Evolutionary conservation across 2,329 filamentous ascomycete species (phyloP).

Genomic region (Ascochyta koolunga): DNA sequence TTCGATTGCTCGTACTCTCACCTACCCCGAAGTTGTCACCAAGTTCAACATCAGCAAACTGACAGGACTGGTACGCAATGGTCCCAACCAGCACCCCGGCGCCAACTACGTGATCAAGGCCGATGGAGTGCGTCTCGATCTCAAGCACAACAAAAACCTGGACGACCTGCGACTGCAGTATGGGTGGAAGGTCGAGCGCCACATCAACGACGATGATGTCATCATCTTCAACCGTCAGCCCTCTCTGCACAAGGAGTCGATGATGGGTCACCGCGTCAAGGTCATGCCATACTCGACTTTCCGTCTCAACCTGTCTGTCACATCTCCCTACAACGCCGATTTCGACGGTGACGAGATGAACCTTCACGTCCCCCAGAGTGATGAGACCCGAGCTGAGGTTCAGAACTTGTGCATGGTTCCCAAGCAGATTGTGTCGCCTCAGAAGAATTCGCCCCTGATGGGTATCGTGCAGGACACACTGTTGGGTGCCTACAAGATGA

Average conservation of each 20-base stretch:
- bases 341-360: conserved; percentile 99
- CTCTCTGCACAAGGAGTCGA: conserved; percentile 98
- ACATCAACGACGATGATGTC: conserved; percentile 93
- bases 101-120: conserved; percentile 96
- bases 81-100: conserved; percentile 92
- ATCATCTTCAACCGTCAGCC: conserved; percentile 99
- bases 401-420: conserved; percentile 97
- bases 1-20: conserved; percentile 89
- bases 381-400: conserved; percentile 94
- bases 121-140: conserved; percentile 91
- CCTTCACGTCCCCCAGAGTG: conserved; percentile 96
- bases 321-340: conserved; percentile 98
- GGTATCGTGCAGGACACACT: conserved; percentile 99
- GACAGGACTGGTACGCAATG: conserved; percentile 87
- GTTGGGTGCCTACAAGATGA: conserved; percentile 96
- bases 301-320: conserved; percentile 94
- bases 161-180: conserved; percentile 88
- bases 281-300: conserved; percentile 99
- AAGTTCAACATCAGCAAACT: conserved; percentile 97
- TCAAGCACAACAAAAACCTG: conserved; percentile 89
- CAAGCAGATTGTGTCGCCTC: conserved; percentile 95
- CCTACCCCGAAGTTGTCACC: conserved; percentile 96
- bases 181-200: conserved; percentile 98
- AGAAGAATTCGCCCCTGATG: conserved; percentile 97
- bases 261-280: conserved; percentile 98